Percentiles rank a stretch among this genome's conserved stretches.
These are phyloP conservation scores for Boechera retrofracta DNA, from an alignment of 345 rosid species.

Conservation along the genomic window DNA sequence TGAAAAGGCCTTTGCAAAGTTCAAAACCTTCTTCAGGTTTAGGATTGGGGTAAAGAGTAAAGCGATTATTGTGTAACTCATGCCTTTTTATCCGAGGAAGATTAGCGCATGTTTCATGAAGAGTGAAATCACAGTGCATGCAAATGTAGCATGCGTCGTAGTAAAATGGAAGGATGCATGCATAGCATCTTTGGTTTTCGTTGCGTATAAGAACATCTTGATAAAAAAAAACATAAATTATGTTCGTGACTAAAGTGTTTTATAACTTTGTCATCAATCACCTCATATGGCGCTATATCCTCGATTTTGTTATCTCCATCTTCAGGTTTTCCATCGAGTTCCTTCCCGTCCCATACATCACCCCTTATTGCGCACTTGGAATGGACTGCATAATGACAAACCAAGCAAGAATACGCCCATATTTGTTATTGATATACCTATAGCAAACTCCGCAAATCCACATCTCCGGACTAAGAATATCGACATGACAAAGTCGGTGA, in stretches of 20 bases:
- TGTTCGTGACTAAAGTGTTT: slow-evolving; percentile 14
- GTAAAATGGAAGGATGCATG: not conserved
- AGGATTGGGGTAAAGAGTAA: not conserved
- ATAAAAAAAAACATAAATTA: not conserved
- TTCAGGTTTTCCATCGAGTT: not conserved
- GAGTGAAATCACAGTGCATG: not conserved
- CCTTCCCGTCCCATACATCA: not conserved
- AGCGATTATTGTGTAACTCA: not conserved
- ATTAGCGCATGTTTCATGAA: not conserved
- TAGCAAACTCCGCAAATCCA: slow-evolving; percentile 11
- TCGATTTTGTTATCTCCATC: not conserved
- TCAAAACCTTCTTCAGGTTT: not conserved
- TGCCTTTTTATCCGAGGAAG: not conserved
- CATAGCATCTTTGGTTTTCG: not conserved
- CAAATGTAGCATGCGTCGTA: not conserved
- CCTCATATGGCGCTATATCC: not conserved
- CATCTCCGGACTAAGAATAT: not conserved
- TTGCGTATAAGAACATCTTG: not conserved
- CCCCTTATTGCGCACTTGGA: not conserved
- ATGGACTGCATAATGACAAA: slow-evolving; percentile 5
- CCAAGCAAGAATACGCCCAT: slow-evolving; percentile 12
- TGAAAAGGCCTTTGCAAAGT: not conserved
- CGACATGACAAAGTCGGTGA: slow-evolving; percentile 9
- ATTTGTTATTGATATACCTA: not conserved
- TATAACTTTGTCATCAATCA: not conserved